phyloP scores from a whole-genome alignment of 768 basidiomycete genomes.

The Pleurotus salmoneostramineus region DNA sequence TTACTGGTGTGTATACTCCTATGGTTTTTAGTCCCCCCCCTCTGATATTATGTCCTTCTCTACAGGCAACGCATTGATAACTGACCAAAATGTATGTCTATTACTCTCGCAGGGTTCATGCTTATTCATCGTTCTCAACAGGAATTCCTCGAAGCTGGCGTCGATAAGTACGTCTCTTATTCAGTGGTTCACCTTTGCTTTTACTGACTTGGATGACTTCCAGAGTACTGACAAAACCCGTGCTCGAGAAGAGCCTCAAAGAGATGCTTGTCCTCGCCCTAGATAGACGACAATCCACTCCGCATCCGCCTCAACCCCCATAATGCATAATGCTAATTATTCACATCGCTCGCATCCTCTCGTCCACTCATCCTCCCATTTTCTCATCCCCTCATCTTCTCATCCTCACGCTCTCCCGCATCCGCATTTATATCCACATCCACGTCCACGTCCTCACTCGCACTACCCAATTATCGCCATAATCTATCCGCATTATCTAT shows the following conservation, averaged over 20 bases:
- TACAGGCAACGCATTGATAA: conserved; percentile 41
- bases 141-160: conserved; percentile 55
- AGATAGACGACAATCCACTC: not conserved
- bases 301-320: not conserved
- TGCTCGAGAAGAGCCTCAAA: conserved; percentile 39
- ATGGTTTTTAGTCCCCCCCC: not conserved
- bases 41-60: not conserved
- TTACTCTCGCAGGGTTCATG: not conserved
- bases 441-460: too few relatives aligned
- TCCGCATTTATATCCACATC: too few relatives aligned
- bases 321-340: not conserved
- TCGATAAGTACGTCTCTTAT: conserved; percentile 41
- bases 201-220: not conserved
- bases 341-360: not conserved
- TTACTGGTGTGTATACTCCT: conserved; percentile 38
- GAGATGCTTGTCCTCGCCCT: conserved; percentile 22
- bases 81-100: conserved; percentile 32
- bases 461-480: not conserved
- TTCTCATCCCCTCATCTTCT: too few relatives aligned
- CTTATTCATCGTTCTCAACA: conserved; percentile 9
- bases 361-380: too few relatives aligned
- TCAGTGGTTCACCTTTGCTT: not conserved
- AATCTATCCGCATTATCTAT: not conserved
- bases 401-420: too few relatives aligned
- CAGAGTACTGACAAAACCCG: conserved; percentile 62